Evolutionary conservation across 2,329 filamentous ascomycete genomes (phyloP), one percentile per base, ranked within the genome.

Genomic region (Basipetospora chlamydospora): DNA sequence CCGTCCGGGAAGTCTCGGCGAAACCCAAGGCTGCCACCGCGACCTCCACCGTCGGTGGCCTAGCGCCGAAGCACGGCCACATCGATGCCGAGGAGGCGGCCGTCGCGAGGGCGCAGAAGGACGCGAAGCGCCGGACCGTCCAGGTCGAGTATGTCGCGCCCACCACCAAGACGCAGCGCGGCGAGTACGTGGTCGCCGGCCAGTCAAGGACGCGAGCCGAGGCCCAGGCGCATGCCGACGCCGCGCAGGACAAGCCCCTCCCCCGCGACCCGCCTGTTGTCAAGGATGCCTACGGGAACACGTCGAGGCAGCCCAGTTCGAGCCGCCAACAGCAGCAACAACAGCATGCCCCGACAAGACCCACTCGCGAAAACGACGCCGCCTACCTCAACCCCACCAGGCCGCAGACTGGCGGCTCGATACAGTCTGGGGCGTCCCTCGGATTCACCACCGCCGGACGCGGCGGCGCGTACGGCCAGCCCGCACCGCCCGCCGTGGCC

Each of bases 101-200:
- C 5, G 41, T 64, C 29, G 62, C 73, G 21, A 77, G 77, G 49
- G 69, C 73, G 28, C 81, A 82, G 54, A 80, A 86, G 46, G 87
- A 95, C 53, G 80, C 80, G 49, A 96, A 96, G 60, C 77, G 90
- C 39, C 76, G 87, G 47, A 98, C 90, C 0, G 85, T 98, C 1
- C 90, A 98, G 59, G 83, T 98, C 42, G 90, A 98, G 62, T 98
- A 98, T 56, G 90, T 96, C 39, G 82, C 87, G 15, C 90, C 90
- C 17, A 77, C 79, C 18, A 92, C 85, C 5, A 77, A 88, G 51
- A 95, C 88, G 1, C 71, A 79, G 43, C 74, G 88, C 44, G 85
- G 81, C 43, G 51, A 58, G 6, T 50, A 42, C 25, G 38, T 42
- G 20, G 11, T 33, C 13, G 29, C 36, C 11, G 49, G 48, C 34